Percentiles rank a stretch among this genome's conserved stretches.
Evolutionary conservation across 164 flowering plant species (phyloP).

Genomic region (Nelumbo lutea): DNA sequence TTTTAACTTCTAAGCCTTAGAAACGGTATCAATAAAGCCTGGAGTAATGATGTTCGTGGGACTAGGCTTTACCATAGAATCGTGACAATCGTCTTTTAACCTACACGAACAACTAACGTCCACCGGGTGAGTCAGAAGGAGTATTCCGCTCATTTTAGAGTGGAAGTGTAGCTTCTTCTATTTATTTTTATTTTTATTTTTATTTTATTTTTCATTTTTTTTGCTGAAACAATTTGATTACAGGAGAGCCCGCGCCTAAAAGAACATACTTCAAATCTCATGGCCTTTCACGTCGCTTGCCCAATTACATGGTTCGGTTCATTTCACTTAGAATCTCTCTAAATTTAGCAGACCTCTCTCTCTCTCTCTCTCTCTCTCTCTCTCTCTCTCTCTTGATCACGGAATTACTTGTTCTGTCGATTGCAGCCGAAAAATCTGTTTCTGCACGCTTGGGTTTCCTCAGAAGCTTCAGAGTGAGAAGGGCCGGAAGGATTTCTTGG

Average conservation of each 20-base stretch:
- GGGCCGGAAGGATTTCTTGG: conserved; percentile 38
- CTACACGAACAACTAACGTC: too few relatives aligned
- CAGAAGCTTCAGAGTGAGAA: conserved; percentile 34
- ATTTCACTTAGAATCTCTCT: conserved; percentile 14
- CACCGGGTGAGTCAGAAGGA: too few relatives aligned
- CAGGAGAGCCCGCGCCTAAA: conserved; percentile 13
- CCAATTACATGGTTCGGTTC: conserved; percentile 86
- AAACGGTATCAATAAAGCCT: too few relatives aligned
- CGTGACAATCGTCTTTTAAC: too few relatives aligned
- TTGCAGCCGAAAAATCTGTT: conserved; percentile 72
- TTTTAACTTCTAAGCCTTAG: too few relatives aligned
- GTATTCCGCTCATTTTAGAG: too few relatives aligned
- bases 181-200: not conserved
- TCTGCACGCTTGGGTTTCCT: conserved; percentile 73
- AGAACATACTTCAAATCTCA: conserved; percentile 17
- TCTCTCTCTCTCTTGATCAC: not conserved
- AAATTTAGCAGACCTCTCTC: conserved; percentile 7
- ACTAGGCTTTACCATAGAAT: too few relatives aligned
- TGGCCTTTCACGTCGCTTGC: conserved; percentile 99
- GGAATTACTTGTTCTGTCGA: not conserved
- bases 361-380: too few relatives aligned
- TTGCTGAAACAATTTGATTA: conserved; percentile 7
- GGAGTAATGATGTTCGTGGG: too few relatives aligned
- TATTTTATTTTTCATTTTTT: not conserved
- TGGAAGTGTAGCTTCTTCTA: too few relatives aligned